A percentile compares a stretch with the other conserved stretches of the same genome.
Conservation (phyloP, 192 early-diverging fungal genomes). For the Backusella circina region DNA sequence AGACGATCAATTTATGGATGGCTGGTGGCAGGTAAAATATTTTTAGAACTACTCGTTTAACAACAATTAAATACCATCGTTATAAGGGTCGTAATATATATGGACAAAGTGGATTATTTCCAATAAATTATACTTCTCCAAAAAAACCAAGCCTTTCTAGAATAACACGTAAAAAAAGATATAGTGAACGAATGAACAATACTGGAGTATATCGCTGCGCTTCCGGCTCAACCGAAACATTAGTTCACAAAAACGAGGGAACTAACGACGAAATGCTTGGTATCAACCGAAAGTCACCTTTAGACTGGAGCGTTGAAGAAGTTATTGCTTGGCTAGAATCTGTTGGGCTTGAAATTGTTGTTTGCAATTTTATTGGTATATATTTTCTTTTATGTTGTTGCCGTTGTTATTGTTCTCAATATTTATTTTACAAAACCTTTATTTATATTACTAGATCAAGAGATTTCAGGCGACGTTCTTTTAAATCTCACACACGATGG, state of each 20-base stretch:
- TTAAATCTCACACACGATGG: conserved; percentile 53
- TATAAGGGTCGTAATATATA: conserved; percentile 57
- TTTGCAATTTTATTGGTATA: not conserved
- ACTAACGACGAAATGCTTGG: not conserved
- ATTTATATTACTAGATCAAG: conserved; percentile 43
- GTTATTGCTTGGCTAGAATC: not conserved
- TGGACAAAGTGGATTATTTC: conserved; percentile 67
- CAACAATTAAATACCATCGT: not conserved
- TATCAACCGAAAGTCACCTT: not conserved
- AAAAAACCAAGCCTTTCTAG: not conserved
- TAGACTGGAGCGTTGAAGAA: not conserved
- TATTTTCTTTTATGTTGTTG: not conserved
- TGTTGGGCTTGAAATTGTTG: not conserved
- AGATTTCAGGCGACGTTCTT: conserved; percentile 56
- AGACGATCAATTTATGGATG: conserved; percentile 68
- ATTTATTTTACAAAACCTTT: not conserved
- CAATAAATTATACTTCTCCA: conserved; percentile 57
- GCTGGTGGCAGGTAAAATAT: conserved; percentile 71
- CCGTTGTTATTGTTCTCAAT: not conserved
- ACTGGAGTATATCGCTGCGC: not conserved
- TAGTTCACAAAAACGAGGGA: not conserved
- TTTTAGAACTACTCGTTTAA: not conserved
- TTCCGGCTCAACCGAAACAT: not conserved
- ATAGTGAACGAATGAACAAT: not conserved
- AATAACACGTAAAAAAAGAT: not conserved